Conservation (phyloP, 2,329 filamentous ascomycete species). For the Claviceps maximensis region DNA sequence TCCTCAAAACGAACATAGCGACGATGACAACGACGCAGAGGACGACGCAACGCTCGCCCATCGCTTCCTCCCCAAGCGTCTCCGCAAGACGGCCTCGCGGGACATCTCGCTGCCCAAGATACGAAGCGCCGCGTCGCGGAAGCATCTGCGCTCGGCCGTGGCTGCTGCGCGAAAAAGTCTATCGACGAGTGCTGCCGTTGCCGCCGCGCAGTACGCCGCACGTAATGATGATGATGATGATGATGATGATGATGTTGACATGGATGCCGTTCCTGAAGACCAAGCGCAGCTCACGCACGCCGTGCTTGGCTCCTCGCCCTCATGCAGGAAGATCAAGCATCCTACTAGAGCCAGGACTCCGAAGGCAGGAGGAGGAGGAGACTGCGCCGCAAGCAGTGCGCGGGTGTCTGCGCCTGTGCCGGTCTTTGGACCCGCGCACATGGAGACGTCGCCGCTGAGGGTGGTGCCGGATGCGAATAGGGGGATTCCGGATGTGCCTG, state of each 20-base stretch:
- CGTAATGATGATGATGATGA: neutral
- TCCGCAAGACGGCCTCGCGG: conserved; percentile 37
- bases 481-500: conserved; percentile 31
- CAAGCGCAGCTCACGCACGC: neutral
- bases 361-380: neutral
- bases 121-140: conserved; percentile 15
- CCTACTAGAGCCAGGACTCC: conserved; percentile 3
- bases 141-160: conserved; percentile 4
- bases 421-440: neutral
- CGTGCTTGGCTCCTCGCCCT: neutral
- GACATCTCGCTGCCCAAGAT: conserved; percentile 25
- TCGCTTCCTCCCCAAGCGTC: conserved; percentile 24
- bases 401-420: neutral
- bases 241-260: neutral
- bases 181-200: neutral
- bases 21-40: conserved; percentile 6
- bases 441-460: conserved; percentile 18
- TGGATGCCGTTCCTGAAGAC: neutral
- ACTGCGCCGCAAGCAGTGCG: neutral
- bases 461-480: conserved; percentile 33
- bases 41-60: conserved; percentile 11
- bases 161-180: conserved; percentile 1
- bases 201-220: neutral
- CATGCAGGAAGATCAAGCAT: conserved; percentile 2
- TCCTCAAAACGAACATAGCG: neutral